Base-by-base conservation (phyloP, 805 yeast genomes). In the Torulaspora maleeae region DNA sequence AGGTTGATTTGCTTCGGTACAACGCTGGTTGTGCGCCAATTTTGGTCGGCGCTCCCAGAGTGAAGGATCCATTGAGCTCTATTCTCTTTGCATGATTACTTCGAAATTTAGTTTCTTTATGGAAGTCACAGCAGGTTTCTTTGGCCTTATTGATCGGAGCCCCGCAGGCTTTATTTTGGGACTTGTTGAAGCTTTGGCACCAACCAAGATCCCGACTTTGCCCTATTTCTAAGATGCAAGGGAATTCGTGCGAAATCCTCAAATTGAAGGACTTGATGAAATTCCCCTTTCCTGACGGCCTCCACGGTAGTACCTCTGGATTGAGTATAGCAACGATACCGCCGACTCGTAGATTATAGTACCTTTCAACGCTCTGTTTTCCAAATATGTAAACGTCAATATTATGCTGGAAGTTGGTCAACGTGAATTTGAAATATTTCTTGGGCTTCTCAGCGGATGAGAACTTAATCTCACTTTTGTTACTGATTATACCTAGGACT, bases 291-390 rank as follows among this genome's bases (percentile, higher is more conserved):
- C 51, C 55, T 5, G 50, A 60, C 29, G 60, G 63, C 48, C 56
- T 59, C 66, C 67, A 60, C 13, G 72, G 66, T 54, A 70, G 77
- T 5, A 88, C 69, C 1, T 67, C 68, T 0, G 99, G 97, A 57
- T 90, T 91, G 42, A 90, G 63, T 1, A 91, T 59, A 0, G 83
- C 84, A 9, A 90, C 64, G 0, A 90, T 64, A 48, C 85, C 88
- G 0, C 98, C 97, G 1, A 79, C 71, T 42, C 79, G 69, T 2
- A 89, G 56, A 51, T 84, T 87, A 80, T 86, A 86, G 62, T 79
- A 84, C 57, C 76, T 78, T 17, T 78, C 77, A 50, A 82, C 82
- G 4, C 88, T 85, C 13, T 72, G 67, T 30, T 59, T 53, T 0
- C 82, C 89, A 59, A 84, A 82, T 3, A 90, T 61, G 45, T 79